Evolutionary conservation across 1,284 basidiomycete genomes (phyloP), one percentile per base, ranked within the genome.

Genomic region (Rhodotorula sp.): DNA sequence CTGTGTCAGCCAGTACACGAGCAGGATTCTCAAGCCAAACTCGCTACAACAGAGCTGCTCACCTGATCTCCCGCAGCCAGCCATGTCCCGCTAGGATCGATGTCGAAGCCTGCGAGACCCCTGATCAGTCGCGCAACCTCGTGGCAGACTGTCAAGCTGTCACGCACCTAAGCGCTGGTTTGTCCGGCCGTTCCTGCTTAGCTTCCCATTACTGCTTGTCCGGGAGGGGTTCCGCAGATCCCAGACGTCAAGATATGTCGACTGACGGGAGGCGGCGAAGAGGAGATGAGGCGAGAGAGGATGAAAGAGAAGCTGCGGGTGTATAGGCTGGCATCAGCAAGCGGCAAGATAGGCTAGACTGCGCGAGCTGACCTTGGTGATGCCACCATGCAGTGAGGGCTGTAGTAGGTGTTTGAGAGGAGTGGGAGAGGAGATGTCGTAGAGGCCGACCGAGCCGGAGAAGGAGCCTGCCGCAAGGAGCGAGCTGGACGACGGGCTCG

Each of bases 181-280:
- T 52, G 75, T 71, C 59, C 26, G 65, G 64, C 47, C 79, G 62
- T 15, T 75, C 70, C 73, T 71, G 69, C 78, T 65, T 78, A 83
- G 84, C 26, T 83, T 79, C 30, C 80, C 81, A 4, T 86, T 62
- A 34, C 64, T 66, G n/a, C 51, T 56, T 40, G 64, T 53, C 0
- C 87, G 86, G 0, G 72, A 68, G 28, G 83, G 82, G 72, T 89
- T 85, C 0, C 87, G 85, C 13, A 93, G 78, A 78, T 95, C 93
- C 87, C 89, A 95, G 60, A 85, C 84, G 76, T 88, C 88, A 37
- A 94, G 84, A 1, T 77, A 77, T 18, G 83, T 82, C n/a, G 84
- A 84, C 18, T 89, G 83, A 20, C 93, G 85, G 70, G 90, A 93
- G 0, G 89, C 85, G 0, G 89, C 88, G 74, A 91, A 94, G 26